Evolutionary conservation across 2,329 filamentous ascomycete genomes (phyloP), one percentile per base, ranked within the genome.

Genomic region (Pyrenochaeta sp.): DNA sequence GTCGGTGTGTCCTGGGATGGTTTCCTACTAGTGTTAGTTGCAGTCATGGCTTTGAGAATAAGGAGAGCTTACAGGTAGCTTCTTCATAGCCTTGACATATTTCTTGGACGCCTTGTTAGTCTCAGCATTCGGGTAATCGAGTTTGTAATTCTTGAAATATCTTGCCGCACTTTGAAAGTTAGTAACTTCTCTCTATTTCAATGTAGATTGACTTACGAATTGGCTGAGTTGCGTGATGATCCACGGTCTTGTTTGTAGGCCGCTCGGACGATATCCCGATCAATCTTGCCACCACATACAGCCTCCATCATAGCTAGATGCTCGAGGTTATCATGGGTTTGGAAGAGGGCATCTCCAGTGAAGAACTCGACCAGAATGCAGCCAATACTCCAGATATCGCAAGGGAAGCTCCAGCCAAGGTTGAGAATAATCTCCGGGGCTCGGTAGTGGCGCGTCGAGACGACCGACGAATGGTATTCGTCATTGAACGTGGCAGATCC

Each of bases 231-330:
- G 31, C 75, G 66, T 63, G 64, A 76, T 52, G 74, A 74, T 28
- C 73, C 46, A 67, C 56, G 77, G 63, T 60, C 77, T 63, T 56
- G 73, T 69, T 60, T 77, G 66, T 75, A 73, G 19, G 83, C 81
- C 44, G 79, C 75, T 53, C 74, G 74, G 40, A 84, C 76, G 18
- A 84, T 69, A 22, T 77, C 77, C 6, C 76, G 65, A 47, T 85
- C 82, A 29, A 85, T 78, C 53, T 77, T 79, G 31, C 73, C 72
- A 27, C 77, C 78, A 60, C 82, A 84, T 7, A 85, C 81, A 8
- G 77, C 76, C 66, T 87, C 83, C 84, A 87, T 87, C 84, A 87
- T 87, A 24, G 83, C 83, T 32, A 87, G 76, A 65, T 87, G 84
- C 63, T 86, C 84, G 21, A 85, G 76, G 51, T 86, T 86, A 67